A percentile compares a stretch with the other conserved stretches of the same genome.
phyloP scores from a whole-genome alignment of 495 filamentous ascomycete species.

The Penicillium tannophilum region DNA sequence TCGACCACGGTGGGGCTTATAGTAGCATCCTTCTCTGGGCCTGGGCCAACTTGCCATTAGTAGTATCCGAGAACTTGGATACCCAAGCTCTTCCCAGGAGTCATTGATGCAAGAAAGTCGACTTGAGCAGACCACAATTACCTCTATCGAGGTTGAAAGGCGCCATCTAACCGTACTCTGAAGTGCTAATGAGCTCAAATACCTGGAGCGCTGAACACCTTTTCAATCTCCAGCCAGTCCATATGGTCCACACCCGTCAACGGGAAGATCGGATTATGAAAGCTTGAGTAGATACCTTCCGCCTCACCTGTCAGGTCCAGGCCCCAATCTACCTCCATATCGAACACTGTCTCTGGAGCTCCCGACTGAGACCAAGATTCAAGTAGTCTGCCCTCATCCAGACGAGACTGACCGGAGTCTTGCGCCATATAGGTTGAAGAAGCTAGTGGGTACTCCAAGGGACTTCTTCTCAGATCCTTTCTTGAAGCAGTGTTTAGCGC shows the following conservation, averaged over 20 bases:
- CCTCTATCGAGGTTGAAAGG: too few species aligned
- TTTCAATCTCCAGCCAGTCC: conserved; percentile 30
- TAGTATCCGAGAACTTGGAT: too few species aligned
- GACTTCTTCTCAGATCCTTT: background rate
- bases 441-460: background rate
- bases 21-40: too few species aligned
- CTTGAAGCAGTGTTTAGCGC: background rate
- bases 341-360: conserved; percentile 12
- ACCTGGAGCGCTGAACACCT: conserved; percentile 15
- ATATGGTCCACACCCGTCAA: conserved; percentile 26
- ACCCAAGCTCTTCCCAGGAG: too few species aligned
- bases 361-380: conserved; percentile 19
- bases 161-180: too few species aligned
- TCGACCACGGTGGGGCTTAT: too few species aligned
- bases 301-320: conserved; percentile 23
- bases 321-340: conserved; percentile 21
- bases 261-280: conserved; percentile 24
- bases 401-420: background rate
- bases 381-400: conserved; percentile 19
- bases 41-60: too few species aligned
- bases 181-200: background rate
- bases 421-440: background rate
- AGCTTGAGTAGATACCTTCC: conserved; percentile 27
- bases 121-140: too few species aligned
- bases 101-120: too few species aligned